Base-by-base conservation (phyloP, 331 rosid species). In the Rosa hybrid region DNA sequence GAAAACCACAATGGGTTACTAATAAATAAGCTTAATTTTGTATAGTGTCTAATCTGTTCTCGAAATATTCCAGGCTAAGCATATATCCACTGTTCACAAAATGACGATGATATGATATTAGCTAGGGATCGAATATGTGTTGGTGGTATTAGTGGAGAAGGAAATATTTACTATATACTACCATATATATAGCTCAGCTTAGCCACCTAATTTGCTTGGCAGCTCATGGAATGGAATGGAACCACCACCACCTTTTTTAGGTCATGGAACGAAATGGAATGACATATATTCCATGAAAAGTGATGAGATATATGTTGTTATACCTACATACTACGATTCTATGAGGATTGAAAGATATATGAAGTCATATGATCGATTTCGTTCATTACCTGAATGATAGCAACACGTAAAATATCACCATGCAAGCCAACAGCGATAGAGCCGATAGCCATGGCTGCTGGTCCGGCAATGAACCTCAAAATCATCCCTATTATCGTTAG, bases 361-460 rank as follows among this genome's bases (percentile, higher is more conserved):
- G 17, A 60, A 21, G 34, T 59, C 38, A 12, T 64, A 6, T 64
- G 41, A 27, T 30, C 12, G 12, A 7, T 34, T 65, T 65, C 46
- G 45, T 65, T 68, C 0, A 20, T 30, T 60, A 91, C 98, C 97
- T 96, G 99, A 67, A 96, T 91, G 80, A 96, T 96, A 48, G 94
- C 92, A 8, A 96, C 90, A 62, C 93, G 92, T 27, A 96, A 81
- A 79, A 90, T 90, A 34, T 93, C 98, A 79, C 92, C 99, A 65
- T 69, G 97, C 87, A 96, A 86, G 72, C 99, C 98, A 44, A 90
- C 92, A 13, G 84, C 87, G 30, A 91, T 85, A 75, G 90, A 77
- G 67, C 96, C 94, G 51, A 96, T 88, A 13, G 98, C 98, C 94
- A 91, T 88, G 18, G 98, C 97, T 25, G 98, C 89, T 14, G 99